phyloP scores from a whole-genome alignment of 331 rosid species.

The Arachis monticola region DNA sequence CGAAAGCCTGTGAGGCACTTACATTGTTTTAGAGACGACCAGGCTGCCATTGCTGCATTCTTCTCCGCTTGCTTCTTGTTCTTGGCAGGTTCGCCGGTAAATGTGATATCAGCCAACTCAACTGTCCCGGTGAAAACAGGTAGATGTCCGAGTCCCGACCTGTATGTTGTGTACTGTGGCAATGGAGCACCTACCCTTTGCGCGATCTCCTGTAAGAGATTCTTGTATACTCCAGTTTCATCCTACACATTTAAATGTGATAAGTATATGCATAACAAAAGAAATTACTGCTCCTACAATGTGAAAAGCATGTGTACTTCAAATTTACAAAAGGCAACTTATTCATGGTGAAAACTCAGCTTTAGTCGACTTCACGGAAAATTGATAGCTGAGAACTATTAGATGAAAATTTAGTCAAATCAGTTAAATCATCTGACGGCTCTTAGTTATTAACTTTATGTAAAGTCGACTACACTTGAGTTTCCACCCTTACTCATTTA shows the following conservation, averaged over 20 bases:
- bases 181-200: constrained; percentile 98
- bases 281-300: background rate
- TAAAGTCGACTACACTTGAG: no score
- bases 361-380: no score
- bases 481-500: no score
- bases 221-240: constrained; percentile 98
- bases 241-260: constrained; percentile 53
- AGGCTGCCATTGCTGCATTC: constrained; percentile 99
- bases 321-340: no score
- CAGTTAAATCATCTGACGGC: no score
- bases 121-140: constrained; percentile 97
- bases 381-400: no score
- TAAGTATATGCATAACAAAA: no score
- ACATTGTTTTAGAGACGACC: constrained; percentile 96
- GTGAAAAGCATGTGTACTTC: background rate
- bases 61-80: constrained; percentile 98
- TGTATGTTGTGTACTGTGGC: constrained; percentile 94
- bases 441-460: no score
- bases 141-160: constrained; percentile 94
- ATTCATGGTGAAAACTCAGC: no score
- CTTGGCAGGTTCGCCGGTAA: constrained; percentile 98
- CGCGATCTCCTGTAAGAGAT: constrained; percentile 96
- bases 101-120: constrained; percentile 89
- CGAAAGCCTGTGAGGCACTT: constrained; percentile 42
- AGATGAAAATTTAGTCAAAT: no score